These are phyloP conservation scores for Fusarium acutatum DNA, from an alignment of 2,329 filamentous ascomycete genomes.

Conservation along the genomic window DNA sequence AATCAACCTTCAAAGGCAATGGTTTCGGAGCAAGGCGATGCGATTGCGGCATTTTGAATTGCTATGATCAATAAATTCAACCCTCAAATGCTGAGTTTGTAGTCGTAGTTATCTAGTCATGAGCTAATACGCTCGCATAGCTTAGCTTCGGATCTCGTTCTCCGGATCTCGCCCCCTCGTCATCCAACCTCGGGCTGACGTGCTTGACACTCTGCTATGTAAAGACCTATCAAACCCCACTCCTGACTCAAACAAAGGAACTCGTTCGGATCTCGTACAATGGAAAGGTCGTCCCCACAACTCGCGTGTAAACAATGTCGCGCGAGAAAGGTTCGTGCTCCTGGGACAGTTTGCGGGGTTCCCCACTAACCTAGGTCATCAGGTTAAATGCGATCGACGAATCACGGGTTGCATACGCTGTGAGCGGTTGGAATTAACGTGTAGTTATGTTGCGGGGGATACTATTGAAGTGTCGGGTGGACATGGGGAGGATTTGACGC, in stretches of 20 bases:
- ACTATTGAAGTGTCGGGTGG: too few species aligned
- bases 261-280: conserved; percentile 29
- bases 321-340: conserved; percentile 33
- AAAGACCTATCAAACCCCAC: not conserved
- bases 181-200: conserved; percentile 14
- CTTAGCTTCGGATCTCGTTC: conserved; percentile 30
- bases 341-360: not conserved
- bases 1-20: conserved; percentile 34
- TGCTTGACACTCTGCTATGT: conserved; percentile 5
- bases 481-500: conserved; percentile 22
- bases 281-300: not conserved
- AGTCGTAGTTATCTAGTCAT: not conserved
- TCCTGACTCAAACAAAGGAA: not conserved
- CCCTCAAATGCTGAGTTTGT: not conserved
- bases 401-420: conserved; percentile 27
- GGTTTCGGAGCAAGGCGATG: conserved; percentile 30
- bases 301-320: conserved; percentile 38
- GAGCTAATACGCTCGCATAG: not conserved
- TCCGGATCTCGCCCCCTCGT: conserved; percentile 19
- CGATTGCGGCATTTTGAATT: conserved; percentile 9
- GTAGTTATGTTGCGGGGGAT: conserved; percentile 10
- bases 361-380: conserved; percentile 9
- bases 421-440: conserved; percentile 21
- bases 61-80: not conserved
- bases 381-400: conserved; percentile 41